Percentiles rank a stretch among this genome's conserved stretches.
Evolutionary conservation across 2,329 filamentous ascomycete species (phyloP).

Genomic region (Fusarium gaditjirri): DNA sequence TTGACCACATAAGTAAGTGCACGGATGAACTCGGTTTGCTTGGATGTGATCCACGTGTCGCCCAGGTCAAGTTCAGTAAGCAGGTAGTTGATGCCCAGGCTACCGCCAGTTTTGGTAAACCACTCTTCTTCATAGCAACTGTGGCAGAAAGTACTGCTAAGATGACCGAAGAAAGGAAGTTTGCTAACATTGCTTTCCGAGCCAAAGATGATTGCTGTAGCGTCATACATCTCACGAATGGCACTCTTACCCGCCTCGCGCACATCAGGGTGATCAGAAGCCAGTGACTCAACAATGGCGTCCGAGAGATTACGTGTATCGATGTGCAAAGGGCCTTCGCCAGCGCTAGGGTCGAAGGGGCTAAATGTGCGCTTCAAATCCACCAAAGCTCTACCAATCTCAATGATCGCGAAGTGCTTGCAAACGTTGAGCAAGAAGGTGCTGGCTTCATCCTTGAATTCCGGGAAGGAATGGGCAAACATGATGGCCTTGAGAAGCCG

Average conservation of each 20-base stretch:
- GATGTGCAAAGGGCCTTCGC: slow-evolving; percentile 87
- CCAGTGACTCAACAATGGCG: slow-evolving; percentile 88
- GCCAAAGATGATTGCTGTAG: slow-evolving; percentile 82
- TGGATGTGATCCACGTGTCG: slow-evolving; percentile 81
- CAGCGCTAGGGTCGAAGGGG: slow-evolving; percentile 84
- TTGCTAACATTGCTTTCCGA: slow-evolving; percentile 75
- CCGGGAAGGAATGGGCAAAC: slow-evolving; percentile 83
- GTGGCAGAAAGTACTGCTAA: slow-evolving; percentile 88
- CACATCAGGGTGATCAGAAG: slow-evolving; percentile 83
- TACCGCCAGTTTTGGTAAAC: slow-evolving; percentile 97
- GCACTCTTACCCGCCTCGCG: slow-evolving; percentile 84
- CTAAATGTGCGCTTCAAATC: slow-evolving; percentile 80
- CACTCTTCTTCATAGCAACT: slow-evolving; percentile 98
- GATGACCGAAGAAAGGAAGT: slow-evolving; percentile 84
- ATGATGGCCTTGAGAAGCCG: slow-evolving; percentile 90
- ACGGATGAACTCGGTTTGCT: slow-evolving; percentile 87
- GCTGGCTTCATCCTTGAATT: slow-evolving; percentile 80
- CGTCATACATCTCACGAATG: slow-evolving; percentile 80
- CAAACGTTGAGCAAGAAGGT: slow-evolving; percentile 83
- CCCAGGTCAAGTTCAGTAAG: slow-evolving; percentile 87
- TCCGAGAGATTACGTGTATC: slow-evolving; percentile 90
- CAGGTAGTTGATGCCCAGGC: slow-evolving; percentile 87
- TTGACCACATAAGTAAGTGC: slow-evolving; percentile 98
- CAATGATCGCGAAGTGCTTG: slow-evolving; percentile 89
- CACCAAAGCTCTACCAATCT: slow-evolving; percentile 86